These are phyloP conservation scores for Ichthyophthirius multifiliis DNA, from an alignment of 169 alveolate genomes.

Conservation along the genomic window DNA sequence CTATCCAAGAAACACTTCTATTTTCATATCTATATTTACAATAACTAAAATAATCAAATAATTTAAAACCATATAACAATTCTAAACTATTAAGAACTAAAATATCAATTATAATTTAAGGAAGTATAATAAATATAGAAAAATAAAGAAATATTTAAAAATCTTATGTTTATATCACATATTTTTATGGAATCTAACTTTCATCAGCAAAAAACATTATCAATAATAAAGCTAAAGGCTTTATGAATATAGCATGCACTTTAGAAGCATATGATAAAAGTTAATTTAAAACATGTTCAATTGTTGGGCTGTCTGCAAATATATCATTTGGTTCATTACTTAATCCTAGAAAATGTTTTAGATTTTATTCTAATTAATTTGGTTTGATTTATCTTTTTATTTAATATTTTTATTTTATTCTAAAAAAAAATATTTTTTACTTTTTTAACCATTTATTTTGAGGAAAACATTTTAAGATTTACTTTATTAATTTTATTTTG, in stretches of 20 bases:
- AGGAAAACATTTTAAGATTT: constrained; percentile 9
- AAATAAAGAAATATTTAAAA: constrained; percentile 54
- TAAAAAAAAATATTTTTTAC: neutral
- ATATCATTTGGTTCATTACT: constrained; percentile 1
- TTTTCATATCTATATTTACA: constrained; percentile 57
- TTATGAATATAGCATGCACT: constrained; percentile 52
- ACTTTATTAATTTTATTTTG: constrained; percentile 36
- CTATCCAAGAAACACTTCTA: constrained; percentile 47
- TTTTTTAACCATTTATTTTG: neutral
- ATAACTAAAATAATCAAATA: constrained; percentile 69
- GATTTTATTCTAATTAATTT: constrained; percentile 1
- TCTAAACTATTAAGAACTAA: constrained; percentile 60
- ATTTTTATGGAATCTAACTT: constrained; percentile 57
- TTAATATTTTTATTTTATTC: neutral
- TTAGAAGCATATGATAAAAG: constrained; percentile 52
- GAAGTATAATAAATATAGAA: constrained; percentile 53
- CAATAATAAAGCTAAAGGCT: constrained; percentile 50
- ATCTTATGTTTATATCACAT: constrained; percentile 49
- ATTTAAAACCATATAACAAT: constrained; percentile 62
- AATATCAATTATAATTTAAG: constrained; percentile 62
- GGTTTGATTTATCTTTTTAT: neutral
- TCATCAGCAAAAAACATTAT: constrained; percentile 61
- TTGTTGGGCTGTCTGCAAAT: constrained; percentile 6
- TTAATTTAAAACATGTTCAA: constrained; percentile 32
- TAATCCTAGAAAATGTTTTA: neutral